Base-by-base conservation (phyloP, 2,329 filamentous ascomycete genomes). In the Colletotrichum sp. region DNA sequence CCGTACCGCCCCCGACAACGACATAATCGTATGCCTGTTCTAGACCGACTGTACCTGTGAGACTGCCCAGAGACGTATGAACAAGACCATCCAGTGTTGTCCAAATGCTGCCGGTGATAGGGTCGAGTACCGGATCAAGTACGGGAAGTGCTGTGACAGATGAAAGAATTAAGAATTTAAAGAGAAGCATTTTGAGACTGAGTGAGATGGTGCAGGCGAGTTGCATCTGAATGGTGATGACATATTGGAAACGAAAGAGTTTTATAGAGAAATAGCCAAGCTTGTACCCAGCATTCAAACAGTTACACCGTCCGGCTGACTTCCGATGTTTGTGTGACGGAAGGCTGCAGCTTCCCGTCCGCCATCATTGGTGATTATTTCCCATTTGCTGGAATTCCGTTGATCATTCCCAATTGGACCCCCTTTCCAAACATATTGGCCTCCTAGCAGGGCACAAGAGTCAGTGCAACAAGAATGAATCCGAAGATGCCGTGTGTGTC, bases 1-100 rank as follows among this genome's bases (percentile, higher is more conserved):
- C 84, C 0, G 82, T 86, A 12, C 85, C 85, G 30, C 85, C 85
- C 21, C 86, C 85, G 18, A 85, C 81, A 8, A 87, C 60, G 16
- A 30, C 67, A 49, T 63, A 62, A 44, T 36, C 55, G 32, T 70
- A 63, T 18, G 55, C 36, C 49, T 70, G 68, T 34, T 32, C 8
- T 8, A 15, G 24, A 10, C 32, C 34, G 18, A 70, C 10, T n/a
- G 26, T 28, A 13, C 68, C 68, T 2, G 57, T 44, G 18, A 70
- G 57, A 26, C 57, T 24, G 24, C 68, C 68, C 5, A 70, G 57
- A 63, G 57, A 39, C 34, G 18, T 63, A 12, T 63, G 57, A 15
- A 70, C 55, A 63, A 49, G 34, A 34, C 68, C 68, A 18, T 63
- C 68, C 32, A 63, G 36, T 16, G 57, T 63, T 34, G 55, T 63